Base-by-base conservation (phyloP, 208 protist species). In the Spongospora subterranea region DNA sequence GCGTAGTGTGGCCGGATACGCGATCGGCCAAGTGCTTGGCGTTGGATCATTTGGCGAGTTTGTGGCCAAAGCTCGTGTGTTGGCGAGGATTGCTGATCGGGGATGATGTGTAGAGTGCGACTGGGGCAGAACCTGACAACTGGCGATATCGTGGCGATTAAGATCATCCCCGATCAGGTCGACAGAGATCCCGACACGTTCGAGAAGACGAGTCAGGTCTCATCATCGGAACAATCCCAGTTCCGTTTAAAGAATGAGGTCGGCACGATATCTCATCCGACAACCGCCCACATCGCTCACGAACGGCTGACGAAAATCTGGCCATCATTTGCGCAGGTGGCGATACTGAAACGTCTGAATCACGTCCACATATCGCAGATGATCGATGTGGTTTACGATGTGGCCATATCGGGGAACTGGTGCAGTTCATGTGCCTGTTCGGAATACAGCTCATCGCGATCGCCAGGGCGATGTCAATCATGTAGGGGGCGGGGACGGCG, bases 351-450 rank as follows among this genome's bases (percentile, higher is more conserved):
- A 35, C 6, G n/a, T 20, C 71, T 82, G n/a, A 82, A 82, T 6
- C 71, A 82, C n/a, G 17, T 40, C 17, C 6, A 82, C n/a, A 82
- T 82, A 6, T 6, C 71, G 17, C 11, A 82, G 40, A 20, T 82
- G 71, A 6, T 82, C 17, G 71, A 82, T 6, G 71, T 82, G 6
- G 71, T 82, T 43, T 20, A 35, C 71, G 71, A 82, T 6, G 71
- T 43, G 71, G 17, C 71, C 17, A 6, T 82, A 20, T 35, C 17
- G n/a, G 71, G 17, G 71, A 82, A 6, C 35, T 82, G n/a, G 35
- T 82, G 71, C 71, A 6, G 71, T 40, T 82, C n/a, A 35, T 82
- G 71, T 82, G 71, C 71, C 13, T 82, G 71, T 43, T 40, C 71
- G 6, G 71, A 82, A 82, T 82, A 82, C n/a, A 45, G 35, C 6